These are phyloP conservation scores for Pythium oligandrum DNA, from an alignment of 352 stramenopile species.

Conservation along the genomic window DNA sequence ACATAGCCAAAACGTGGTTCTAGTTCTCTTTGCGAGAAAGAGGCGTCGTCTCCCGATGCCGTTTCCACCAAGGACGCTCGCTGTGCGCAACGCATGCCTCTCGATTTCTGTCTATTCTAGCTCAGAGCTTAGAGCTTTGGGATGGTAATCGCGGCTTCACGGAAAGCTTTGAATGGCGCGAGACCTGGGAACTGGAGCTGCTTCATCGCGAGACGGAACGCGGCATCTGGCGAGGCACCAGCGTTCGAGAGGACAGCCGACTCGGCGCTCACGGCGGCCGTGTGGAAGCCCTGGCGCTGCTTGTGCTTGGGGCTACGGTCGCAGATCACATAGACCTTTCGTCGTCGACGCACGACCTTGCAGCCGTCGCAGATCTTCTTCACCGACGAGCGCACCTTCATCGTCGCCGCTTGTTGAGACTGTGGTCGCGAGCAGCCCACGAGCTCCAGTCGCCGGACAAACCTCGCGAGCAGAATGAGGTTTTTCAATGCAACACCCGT, in stretches of 20 bases:
- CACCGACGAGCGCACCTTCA: conserved; percentile 90
- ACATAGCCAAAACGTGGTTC: too few relatives aligned
- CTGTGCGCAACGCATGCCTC: too few relatives aligned
- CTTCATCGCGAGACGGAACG: conserved; percentile 90
- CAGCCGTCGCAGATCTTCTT: conserved; percentile 91
- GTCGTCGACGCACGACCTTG: conserved; percentile 85
- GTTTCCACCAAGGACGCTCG: too few relatives aligned
- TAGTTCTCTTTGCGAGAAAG: too few relatives aligned
- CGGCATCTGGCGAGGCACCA: conserved; percentile 85
- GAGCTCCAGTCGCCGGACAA: not conserved
- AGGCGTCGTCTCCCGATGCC: too few relatives aligned
- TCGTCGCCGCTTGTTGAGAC: conserved; percentile 28
- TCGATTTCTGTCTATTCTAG: conserved; percentile 12
- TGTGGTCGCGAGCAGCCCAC: conserved; percentile 7
- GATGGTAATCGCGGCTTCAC: conserved; percentile 61
- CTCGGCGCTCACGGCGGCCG: conserved; percentile 34
- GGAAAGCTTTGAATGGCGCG: conserved; percentile 72
- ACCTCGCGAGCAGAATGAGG: conserved; percentile 6
- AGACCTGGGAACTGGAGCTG: conserved; percentile 92
- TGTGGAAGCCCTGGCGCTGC: conserved; percentile 91
- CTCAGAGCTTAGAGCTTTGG: conserved; percentile 46
- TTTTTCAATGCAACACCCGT: conserved; percentile 13
- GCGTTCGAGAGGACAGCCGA: conserved; percentile 17
- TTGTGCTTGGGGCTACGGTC: conserved; percentile 91
- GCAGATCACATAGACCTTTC: conserved; percentile 90